phyloP scores from a whole-genome alignment of 306 rosid genomes.

The Senna tora region DNA sequence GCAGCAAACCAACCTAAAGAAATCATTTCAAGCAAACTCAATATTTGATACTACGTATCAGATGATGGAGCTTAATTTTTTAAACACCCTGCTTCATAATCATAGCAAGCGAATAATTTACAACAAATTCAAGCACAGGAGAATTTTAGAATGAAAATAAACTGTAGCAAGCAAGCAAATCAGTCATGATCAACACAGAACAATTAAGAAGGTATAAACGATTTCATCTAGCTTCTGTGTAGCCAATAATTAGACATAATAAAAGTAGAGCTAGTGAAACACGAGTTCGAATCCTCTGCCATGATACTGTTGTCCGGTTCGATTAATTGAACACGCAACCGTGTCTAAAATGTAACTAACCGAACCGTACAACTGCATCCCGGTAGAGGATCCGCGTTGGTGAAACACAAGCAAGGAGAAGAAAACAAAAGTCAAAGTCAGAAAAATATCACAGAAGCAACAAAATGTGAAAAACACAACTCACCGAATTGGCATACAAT shows the following conservation, averaged over 20 bases:
- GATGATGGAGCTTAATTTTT: no score
- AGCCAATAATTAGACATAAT: slow-evolving; percentile 30
- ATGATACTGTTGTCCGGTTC: no score
- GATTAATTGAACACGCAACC: no score
- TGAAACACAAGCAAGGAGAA: slow-evolving; percentile 33
- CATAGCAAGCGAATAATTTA: neutral
- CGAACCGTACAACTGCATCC: no score
- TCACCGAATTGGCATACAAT: slow-evolving; percentile 30
- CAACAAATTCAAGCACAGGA: slow-evolving; percentile 33
- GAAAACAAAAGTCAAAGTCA: slow-evolving; percentile 49
- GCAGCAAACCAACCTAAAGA: slow-evolving; percentile 9
- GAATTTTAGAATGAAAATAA: slow-evolving; percentile 17
- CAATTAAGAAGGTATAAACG: slow-evolving; percentile 19
- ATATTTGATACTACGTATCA: no score
- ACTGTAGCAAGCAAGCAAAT: slow-evolving; percentile 10
- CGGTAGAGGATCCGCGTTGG: no score
- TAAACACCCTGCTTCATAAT: no score
- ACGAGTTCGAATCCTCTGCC: no score
- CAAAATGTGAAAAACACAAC: slow-evolving; percentile 26
- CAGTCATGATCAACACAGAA: slow-evolving; percentile 21
- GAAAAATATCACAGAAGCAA: neutral
- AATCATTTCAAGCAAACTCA: slow-evolving; percentile 27
- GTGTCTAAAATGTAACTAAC: no score
- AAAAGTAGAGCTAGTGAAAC: slow-evolving; percentile 34
- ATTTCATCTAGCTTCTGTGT: neutral